Evolutionary conservation across 2,329 filamentous ascomycete species (phyloP), one percentile per base, ranked within the genome.

Genomic region (Nigrospora osmanthi): DNA sequence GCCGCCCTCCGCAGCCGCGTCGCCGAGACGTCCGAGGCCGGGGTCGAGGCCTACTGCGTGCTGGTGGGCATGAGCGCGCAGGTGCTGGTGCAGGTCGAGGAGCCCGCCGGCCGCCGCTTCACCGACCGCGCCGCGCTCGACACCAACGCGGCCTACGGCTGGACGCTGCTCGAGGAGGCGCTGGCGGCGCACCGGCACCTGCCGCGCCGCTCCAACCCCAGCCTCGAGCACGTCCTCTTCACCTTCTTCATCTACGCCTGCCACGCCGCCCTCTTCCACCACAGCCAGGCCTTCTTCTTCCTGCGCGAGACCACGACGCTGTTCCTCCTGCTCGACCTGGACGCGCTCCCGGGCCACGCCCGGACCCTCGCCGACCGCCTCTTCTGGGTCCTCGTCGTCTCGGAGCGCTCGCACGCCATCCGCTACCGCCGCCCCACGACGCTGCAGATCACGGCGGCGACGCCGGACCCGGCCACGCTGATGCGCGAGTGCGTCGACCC

Each of bases 161-260:
- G 60, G 17, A 49, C 59, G 35, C 59, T 71, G 3, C 58, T 71
- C 10, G 65, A 68, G 13, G 57, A 64, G 28, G 62, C 61, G 0
- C 51, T 67, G 37, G 54, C 58, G 0, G 55, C 60, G 0, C 61
- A 70, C 38, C 61, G 65, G 34, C 52, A 56, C 30, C 52, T 65
- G 0, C 59, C 59, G 0, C 55, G 62, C 3, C 57, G 56, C 28
- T 58, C 62, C 12, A 64, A 58, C 5, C 65, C 68, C 0, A 62
- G 57, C 3, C 55, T 71, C 11, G 62, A 70, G 35, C 59, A 62
- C 32, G 65, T 67, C 12, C 57, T 71, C 6, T 54, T 69, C 11
- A 60, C 62, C 2, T 71, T 71, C 49, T 70, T 71, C 41, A 58
- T 71, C 15, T 71, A 71, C 42, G 66, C 69, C 4, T 70, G 67